Evolutionary conservation across 2,329 filamentous ascomycete species (phyloP).

Genomic region (Fusarium armeniacum): DNA sequence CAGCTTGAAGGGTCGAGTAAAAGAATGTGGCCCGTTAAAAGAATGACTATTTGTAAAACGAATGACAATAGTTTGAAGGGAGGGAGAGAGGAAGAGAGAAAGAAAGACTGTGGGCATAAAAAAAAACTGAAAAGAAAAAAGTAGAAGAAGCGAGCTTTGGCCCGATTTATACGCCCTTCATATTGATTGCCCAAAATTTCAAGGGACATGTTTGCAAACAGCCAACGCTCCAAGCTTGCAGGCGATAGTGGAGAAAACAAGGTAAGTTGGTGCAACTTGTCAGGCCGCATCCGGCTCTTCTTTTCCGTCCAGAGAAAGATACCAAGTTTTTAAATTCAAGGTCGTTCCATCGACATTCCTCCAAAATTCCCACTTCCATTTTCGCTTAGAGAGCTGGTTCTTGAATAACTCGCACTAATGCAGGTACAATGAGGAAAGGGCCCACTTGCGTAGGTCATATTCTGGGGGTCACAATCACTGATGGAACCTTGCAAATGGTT

Average conservation of each 20-base stretch:
- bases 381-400: not conserved
- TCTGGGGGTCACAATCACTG: constrained; percentile 31
- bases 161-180: constrained; percentile 15
- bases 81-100: constrained; percentile 2
- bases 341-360: constrained; percentile 19
- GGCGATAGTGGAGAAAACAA: constrained; percentile 5
- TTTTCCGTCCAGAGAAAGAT: constrained; percentile 1
- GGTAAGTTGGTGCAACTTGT: not conserved
- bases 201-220: constrained; percentile 8
- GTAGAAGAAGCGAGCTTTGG: constrained; percentile 5
- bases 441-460: constrained; percentile 32
- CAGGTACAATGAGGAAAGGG: constrained; percentile 28
- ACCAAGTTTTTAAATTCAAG: not conserved
- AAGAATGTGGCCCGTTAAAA: constrained; percentile 2
- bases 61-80: constrained; percentile 9
- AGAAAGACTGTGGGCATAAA: not conserved
- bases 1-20: not conserved
- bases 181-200: constrained; percentile 1
- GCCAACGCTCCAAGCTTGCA: constrained; percentile 1
- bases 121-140: not conserved
- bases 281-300: constrained; percentile 15
- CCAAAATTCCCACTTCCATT: not conserved
- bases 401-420: constrained; percentile 26
- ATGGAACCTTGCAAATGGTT: constrained; percentile 27
- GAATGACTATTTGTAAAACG: constrained; percentile 15